Percentiles rank a stretch among this genome's conserved stretches.
Evolutionary conservation across 2,329 filamentous ascomycete genomes (phyloP).

Genomic region (Ramularia endophylla): DNA sequence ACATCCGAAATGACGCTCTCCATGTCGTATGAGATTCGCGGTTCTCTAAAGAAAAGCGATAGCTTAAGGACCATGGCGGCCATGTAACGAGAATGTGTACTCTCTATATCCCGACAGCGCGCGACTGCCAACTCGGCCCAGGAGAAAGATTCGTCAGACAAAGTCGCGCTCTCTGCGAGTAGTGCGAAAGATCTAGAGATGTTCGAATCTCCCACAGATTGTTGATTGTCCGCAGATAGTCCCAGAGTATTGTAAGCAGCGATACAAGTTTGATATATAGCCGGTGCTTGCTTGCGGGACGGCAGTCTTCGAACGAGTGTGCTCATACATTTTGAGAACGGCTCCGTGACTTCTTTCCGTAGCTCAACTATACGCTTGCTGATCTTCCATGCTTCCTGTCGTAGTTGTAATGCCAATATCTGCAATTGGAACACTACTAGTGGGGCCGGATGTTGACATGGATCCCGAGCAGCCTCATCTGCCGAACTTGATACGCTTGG

Average conservation of each 20-base stretch:
- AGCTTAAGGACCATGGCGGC: slow-evolving; percentile 9
- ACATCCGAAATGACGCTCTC: neutral
- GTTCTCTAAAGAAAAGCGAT: neutral
- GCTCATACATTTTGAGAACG: slow-evolving; percentile 57
- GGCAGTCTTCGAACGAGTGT: slow-evolving; percentile 43
- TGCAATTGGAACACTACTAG: slow-evolving; percentile 58
- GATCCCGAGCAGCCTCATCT: slow-evolving; percentile 52
- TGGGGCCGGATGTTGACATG: slow-evolving; percentile 52
- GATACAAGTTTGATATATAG: slow-evolving; percentile 7
- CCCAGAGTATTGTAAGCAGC: slow-evolving; percentile 2
- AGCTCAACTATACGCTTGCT: slow-evolving; percentile 54
- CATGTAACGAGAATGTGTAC: slow-evolving; percentile 16
- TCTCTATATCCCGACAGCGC: slow-evolving; percentile 10
- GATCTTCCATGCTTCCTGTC: slow-evolving; percentile 61
- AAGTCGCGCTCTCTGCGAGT: slow-evolving; percentile 15
- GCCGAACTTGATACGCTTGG: slow-evolving; percentile 61
- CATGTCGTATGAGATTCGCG: neutral
- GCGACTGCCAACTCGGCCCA: slow-evolving; percentile 12
- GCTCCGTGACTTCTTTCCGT: slow-evolving; percentile 60
- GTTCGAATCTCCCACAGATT: slow-evolving; percentile 3
- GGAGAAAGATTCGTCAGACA: slow-evolving; percentile 5
- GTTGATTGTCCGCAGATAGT: neutral
- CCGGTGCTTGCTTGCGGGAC: neutral
- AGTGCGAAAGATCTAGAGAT: slow-evolving; percentile 14
- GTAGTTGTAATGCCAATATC: slow-evolving; percentile 54